These are phyloP conservation scores for Erysimum cheiranthoides DNA, from an alignment of 345 rosid species.

Conservation along the genomic window DNA sequence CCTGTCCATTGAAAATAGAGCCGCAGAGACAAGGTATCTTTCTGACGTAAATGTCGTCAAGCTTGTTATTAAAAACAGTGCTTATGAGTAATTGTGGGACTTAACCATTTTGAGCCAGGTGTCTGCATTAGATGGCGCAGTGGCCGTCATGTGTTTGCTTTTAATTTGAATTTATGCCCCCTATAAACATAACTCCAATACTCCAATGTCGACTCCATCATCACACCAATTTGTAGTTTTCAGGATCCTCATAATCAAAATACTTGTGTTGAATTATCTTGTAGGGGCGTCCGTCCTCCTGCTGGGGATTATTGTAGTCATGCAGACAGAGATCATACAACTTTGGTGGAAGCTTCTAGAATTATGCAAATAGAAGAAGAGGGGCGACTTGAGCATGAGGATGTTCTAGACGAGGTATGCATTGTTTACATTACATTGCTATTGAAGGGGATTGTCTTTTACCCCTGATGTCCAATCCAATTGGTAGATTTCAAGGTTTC, in stretches of 20 bases:
- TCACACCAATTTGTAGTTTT: neutral
- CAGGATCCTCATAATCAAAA: constrained; percentile 18
- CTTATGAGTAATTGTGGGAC: constrained; percentile 7
- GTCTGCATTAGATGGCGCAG: constrained; percentile 12
- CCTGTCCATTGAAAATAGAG: constrained; percentile 74
- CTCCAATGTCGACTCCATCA: neutral
- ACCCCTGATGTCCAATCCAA: neutral
- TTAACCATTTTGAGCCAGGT: constrained; percentile 8
- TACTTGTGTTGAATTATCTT: constrained; percentile 40
- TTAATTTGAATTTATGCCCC: constrained; percentile 10
- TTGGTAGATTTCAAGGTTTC: neutral
- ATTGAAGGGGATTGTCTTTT: constrained; percentile 15
- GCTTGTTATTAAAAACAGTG: constrained; percentile 13
- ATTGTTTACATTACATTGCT: constrained; percentile 12
- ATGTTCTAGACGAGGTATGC: constrained; percentile 68
- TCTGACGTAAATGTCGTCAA: neutral
- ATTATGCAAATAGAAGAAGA: constrained; percentile 81
- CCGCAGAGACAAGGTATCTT: constrained; percentile 74
- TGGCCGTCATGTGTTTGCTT: constrained; percentile 10
- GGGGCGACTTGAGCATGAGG: constrained; percentile 74
- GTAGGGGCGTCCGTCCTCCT: constrained; percentile 70
- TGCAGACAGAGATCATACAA: constrained; percentile 61
- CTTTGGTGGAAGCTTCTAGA: constrained; percentile 89
- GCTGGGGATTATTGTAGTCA: constrained; percentile 66
- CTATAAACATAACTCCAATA: neutral